Evolutionary conservation across 2,329 filamentous ascomycete species (phyloP).

Genomic region (Fusarium sp.): DNA sequence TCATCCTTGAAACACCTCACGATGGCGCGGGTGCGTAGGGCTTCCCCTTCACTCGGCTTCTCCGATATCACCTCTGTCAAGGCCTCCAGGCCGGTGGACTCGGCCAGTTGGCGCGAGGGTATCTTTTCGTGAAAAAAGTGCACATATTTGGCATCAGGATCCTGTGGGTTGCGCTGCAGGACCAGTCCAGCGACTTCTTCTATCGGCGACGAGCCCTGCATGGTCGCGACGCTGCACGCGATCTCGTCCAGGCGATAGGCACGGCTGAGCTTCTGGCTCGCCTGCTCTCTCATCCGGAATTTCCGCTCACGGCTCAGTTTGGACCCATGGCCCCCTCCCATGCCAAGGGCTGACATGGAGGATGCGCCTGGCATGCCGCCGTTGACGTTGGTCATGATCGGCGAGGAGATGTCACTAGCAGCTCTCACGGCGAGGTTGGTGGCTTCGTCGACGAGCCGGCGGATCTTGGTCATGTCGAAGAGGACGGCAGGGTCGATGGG

Average conservation of each 20-base stretch:
- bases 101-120: conserved; percentile 77
- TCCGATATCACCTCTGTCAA: conserved; percentile 76
- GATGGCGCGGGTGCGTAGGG: conserved; percentile 78
- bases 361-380: conserved; percentile 48
- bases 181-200: conserved; percentile 82
- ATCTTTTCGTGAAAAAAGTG: conserved; percentile 95
- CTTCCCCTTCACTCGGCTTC: conserved; percentile 72
- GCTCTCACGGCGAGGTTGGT: conserved; percentile 82
- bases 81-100: conserved; percentile 75
- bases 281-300: conserved; percentile 83
- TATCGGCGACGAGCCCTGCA: conserved; percentile 82
- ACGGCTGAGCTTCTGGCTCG: conserved; percentile 79
- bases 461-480: conserved; percentile 87
- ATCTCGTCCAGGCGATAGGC: conserved; percentile 88
- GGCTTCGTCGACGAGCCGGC: conserved; percentile 82
- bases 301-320: conserved; percentile 82
- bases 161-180: conserved; percentile 74
- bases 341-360: conserved; percentile 34
- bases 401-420: conserved; percentile 77
- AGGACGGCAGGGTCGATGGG: conserved; percentile 84
- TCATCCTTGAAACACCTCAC: conserved; percentile 83
- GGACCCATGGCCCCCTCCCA: conserved; percentile 65
- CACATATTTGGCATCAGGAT: conserved; percentile 85
- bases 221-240: conserved; percentile 83
- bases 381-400: conserved; percentile 69